Evolutionary conservation across 139 green algal species (phyloP), one percentile per base, ranked within the genome.

Genomic region (Micractinium conductrix): DNA sequence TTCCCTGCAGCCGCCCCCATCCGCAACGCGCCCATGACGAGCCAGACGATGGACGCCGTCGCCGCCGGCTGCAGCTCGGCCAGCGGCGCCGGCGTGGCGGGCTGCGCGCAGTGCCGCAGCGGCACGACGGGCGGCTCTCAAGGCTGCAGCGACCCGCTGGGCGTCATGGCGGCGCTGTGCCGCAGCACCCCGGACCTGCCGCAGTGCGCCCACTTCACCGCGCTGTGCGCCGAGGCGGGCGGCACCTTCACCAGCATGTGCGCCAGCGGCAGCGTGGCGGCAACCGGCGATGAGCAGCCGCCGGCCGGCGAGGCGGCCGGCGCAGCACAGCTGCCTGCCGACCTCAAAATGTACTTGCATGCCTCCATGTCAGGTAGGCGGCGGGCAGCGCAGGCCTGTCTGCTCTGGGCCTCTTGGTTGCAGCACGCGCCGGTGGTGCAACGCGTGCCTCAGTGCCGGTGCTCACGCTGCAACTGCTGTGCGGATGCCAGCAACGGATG

Each of bases 331-430:
- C 22, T 44, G 48, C 65, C 43, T 19, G 60, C 40, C 3, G 28
- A n/a, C 37, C 68, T 82, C 60, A 83, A 79, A 43, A 86, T 84
- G 83, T 90, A 74, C 43, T 16, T 90, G n/a, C 87, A 90, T 45
- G 82, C 86, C 17, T 55, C 60, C 65, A 87, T 85, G 60, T 74
- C 76, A 33, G 76, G 76, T 82, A 28, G 0, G 75, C n/a, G n/a
- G n/a, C n/a, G n/a, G n/a, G n/a, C n/a, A n/a, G n/a, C n/a, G n/a
- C n/a, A n/a, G n/a, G n/a, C n/a, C n/a, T n/a, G n/a, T n/a, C n/a
- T n/a, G n/a, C n/a, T n/a, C n/a, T n/a, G n/a, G n/a, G n/a, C n/a
- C n/a, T n/a, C n/a, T n/a, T n/a, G n/a, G n/a, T n/a, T n/a, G n/a
- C n/a, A n/a, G n/a, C n/a, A n/a, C n/a, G n/a, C n/a, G n/a, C n/a